Percentiles rank a stretch among this genome's conserved stretches.
Evolutionary conservation across 75 land plant genomes (phyloP).

Genomic region (Chamaecyparis obtusa): DNA sequence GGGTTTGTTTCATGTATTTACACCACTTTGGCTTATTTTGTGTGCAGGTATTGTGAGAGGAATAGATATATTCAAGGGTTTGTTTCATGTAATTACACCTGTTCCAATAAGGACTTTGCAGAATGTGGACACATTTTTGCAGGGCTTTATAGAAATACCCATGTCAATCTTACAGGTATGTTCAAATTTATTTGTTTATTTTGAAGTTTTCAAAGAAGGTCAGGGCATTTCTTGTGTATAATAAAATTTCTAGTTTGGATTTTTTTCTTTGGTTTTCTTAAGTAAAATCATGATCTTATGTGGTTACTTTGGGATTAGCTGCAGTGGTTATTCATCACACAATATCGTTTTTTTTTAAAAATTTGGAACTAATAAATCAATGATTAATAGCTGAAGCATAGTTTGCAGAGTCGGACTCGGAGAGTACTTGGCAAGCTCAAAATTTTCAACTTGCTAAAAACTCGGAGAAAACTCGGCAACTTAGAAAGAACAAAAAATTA

Average conservation of each 20-base stretch:
- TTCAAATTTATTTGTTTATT: background rate
- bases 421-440: no score
- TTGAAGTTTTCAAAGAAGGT: background rate
- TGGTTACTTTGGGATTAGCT: background rate
- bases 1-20: conserved; percentile 64
- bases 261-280: background rate
- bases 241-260: background rate
- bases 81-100: conserved; percentile 80
- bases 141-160: conserved; percentile 79
- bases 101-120: conserved; percentile 52
- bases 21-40: conserved; percentile 31
- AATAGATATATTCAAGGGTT: conserved; percentile 49
- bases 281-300: background rate
- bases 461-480: no score
- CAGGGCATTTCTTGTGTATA: background rate
- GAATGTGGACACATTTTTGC: conserved; percentile 70
- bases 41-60: conserved; percentile 81
- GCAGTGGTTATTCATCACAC: background rate
- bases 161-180: conserved; percentile 69
- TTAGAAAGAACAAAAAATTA: no score
- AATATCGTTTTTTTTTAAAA: background rate
- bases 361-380: background rate
- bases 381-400: background rate
- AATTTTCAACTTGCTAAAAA: no score
- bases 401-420: no score